These are phyloP conservation scores for Trichoderma brevicompactum DNA, from an alignment of 2,329 filamentous ascomycete species.

Conservation along the genomic window DNA sequence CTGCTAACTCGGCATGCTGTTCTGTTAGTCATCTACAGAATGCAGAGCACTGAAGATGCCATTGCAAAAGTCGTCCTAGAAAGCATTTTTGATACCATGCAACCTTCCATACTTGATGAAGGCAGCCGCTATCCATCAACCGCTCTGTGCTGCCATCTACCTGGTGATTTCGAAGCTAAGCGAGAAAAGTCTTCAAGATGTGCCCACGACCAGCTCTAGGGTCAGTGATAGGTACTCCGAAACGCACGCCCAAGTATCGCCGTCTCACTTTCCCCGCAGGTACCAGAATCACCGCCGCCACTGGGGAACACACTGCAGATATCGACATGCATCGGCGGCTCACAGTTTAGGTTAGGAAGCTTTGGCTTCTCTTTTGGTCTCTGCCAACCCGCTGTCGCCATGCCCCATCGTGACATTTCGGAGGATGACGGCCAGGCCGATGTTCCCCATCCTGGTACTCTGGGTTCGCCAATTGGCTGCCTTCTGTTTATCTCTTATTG, in stretches of 20 bases:
- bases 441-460: background rate
- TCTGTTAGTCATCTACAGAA: no score
- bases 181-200: slow-evolving; percentile 3
- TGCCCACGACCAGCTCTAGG: background rate
- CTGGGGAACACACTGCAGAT: background rate
- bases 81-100: no score
- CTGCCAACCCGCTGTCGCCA: background rate
- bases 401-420: slow-evolving; percentile 2
- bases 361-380: background rate
- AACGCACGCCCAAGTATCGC: slow-evolving; percentile 21
- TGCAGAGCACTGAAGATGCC: no score
- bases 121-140: no score
- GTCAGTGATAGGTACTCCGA: slow-evolving; percentile 10
- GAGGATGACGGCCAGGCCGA: slow-evolving; percentile 6
- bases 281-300: slow-evolving; percentile 11
- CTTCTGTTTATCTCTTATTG: background rate
- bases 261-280: slow-evolving; percentile 17
- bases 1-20: no score
- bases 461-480: background rate
- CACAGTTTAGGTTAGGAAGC: background rate
- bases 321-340: no score
- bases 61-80: no score
- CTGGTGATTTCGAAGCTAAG: slow-evolving; percentile 8
- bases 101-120: background rate
- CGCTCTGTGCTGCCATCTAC: background rate